Evolutionary conservation across 2,329 filamentous ascomycete genomes (phyloP), one percentile per base, ranked within the genome.

Genomic region (Rachicladosporium sp.): DNA sequence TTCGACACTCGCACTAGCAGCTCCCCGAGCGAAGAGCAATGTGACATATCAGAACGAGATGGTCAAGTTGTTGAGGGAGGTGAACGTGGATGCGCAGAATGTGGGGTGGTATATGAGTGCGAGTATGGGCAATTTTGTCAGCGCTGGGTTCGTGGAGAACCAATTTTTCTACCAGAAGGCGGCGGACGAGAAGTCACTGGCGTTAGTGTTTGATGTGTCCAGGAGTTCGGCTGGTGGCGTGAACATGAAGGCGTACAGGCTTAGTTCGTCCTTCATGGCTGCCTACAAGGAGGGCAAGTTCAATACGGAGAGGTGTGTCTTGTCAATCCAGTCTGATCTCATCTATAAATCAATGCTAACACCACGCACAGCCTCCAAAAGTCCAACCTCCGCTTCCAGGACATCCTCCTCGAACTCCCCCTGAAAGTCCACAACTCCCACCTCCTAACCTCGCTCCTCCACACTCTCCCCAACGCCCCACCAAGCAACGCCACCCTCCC

Each of bases 61-160:
- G 89, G 89, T 98, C 65, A 83, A 87, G 58, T 87, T 91, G 64
- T 70, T 96, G 48, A 82, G 89, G 62, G 91, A 96, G 67, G 91
- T 98, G 57, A 98, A 96, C 63, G 84, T 96, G 44, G 91, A 98
- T 63, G 91, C 91, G 50, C 94, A 96, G 71, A 93, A 86, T 57
- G 86, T 93, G 44, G 91, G 91, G 56, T 98, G 88, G 88, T 98
- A 98, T 70, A 95, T 87, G 43, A 95, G 87, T 69, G 86, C 88
- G 48, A 94, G 87, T 64, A 93, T 98, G 84, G 91, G 91, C 64
- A 96, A 94, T 73, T 96, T 96, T 55, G 74, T 96, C 71, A 95
- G 88, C 71, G 65, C 82, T 59, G 84, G 82, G 70, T 88, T 94
- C 60, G 84, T 98, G 64, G 91, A 98, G 74, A 98, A 96, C 71